Percentiles rank a stretch among this genome's conserved stretches.
phyloP scores from a whole-genome alignment of 495 filamentous ascomycete genomes.

The Trichoderma asperelloides region DNA sequence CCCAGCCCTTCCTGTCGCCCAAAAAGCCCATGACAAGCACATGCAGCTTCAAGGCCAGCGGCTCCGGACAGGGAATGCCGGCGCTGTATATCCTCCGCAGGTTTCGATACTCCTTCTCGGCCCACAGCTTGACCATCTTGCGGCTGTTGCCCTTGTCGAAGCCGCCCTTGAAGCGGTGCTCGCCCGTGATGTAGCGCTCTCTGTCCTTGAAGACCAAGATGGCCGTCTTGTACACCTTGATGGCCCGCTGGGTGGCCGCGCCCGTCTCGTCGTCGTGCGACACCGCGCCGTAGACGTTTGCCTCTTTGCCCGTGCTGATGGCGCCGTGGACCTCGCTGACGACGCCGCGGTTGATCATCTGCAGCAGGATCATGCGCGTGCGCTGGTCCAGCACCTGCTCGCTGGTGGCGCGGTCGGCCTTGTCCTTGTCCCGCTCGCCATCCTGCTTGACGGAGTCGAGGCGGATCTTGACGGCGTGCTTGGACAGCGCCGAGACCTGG shows the following conservation, averaged over 20 bases:
- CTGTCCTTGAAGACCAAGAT: slow-evolving; percentile 97
- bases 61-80: slow-evolving; percentile 84
- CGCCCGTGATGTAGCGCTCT: slow-evolving; percentile 87
- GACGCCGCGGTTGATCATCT: slow-evolving; percentile 87
- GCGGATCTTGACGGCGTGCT: slow-evolving; percentile 82
- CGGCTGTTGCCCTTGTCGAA: slow-evolving; percentile 88
- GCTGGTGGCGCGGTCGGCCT: slow-evolving; percentile 82
- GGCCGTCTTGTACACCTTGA: slow-evolving; percentile 97
- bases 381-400: slow-evolving; percentile 91
- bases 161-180: slow-evolving; percentile 65
- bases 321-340: slow-evolving; percentile 80
- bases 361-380: slow-evolving; percentile 87
- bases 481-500: slow-evolving; percentile 71
- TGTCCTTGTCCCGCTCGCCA: slow-evolving; percentile 56
- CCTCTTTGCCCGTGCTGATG: slow-evolving; percentile 92
- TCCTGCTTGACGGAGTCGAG: slow-evolving; percentile 58
- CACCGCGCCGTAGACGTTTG: slow-evolving; percentile 78
- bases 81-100: slow-evolving; percentile 71
- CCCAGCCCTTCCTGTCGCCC: slow-evolving; percentile 75
- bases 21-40: slow-evolving; percentile 92
- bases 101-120: slow-evolving; percentile 96
- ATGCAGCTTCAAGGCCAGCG: slow-evolving; percentile 75
- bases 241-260: slow-evolving; percentile 50
- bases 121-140: slow-evolving; percentile 96
- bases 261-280: slow-evolving; percentile 39